These are phyloP conservation scores for Pugionium dolabratum DNA, from an alignment of 345 rosid species.

Conservation along the genomic window DNA sequence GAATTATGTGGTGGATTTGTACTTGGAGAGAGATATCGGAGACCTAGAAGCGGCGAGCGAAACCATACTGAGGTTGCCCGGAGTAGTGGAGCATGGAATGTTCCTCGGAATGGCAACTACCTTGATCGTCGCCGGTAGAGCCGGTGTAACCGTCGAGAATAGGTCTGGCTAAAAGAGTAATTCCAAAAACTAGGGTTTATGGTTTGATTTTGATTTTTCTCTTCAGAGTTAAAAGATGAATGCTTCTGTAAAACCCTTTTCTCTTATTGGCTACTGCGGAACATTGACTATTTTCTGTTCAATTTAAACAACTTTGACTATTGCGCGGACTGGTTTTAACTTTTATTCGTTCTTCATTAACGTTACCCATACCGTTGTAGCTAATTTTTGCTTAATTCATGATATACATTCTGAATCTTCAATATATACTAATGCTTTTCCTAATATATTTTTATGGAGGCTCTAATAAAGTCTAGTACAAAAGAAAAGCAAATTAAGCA, in stretches of 20 bases:
- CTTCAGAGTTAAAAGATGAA: background rate
- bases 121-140: constrained; percentile 84
- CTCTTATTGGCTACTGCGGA: constrained; percentile 16
- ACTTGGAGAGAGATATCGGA: constrained; percentile 68
- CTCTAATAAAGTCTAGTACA: no score
- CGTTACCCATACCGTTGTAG: no score
- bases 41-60: constrained; percentile 75
- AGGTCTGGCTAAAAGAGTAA: constrained; percentile 41
- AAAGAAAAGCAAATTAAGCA: no score
- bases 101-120: constrained; percentile 89
- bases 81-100: constrained; percentile 97
- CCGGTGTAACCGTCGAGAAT: constrained; percentile 61
- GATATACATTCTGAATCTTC: no score
- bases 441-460: no score
- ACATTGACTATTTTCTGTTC: constrained; percentile 14
- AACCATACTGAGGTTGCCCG: constrained; percentile 64
- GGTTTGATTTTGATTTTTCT: constrained; percentile 16
- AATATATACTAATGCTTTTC: no score
- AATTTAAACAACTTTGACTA: constrained; percentile 11
- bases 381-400: no score
- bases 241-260: constrained; percentile 30
- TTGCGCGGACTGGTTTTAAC: background rate
- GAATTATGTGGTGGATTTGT: constrained; percentile 83
- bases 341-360: no score
- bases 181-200: constrained; percentile 32